Evolutionary conservation across 495 filamentous ascomycete species (phyloP), one percentile per base, ranked within the genome.

Genomic region (Penicillium dipodomyicola): DNA sequence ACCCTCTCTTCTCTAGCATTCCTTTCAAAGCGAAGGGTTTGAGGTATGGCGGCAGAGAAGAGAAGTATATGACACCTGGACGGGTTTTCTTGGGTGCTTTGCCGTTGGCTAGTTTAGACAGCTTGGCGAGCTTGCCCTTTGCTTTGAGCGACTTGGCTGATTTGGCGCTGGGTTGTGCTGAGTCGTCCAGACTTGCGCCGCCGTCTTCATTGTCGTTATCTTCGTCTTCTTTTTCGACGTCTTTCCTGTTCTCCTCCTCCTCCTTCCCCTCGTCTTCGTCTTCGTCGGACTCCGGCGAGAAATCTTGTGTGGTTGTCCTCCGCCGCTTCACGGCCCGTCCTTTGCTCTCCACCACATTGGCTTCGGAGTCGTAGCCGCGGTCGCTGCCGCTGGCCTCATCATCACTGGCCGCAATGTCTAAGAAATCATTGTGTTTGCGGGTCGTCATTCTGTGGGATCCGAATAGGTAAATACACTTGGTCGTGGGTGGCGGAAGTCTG

Each of bases 1-100:
- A 78, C 19, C 90, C 90, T 56, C 93, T 88, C 3, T 83, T 81
- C 45, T 89, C 82, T 32, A 98, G 81, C 14, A 96, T 82, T 8
- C 83, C 80, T 48, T 89, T 87, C 19, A 97, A 72, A 42, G 92
- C 91, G 43, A 78, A 76, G 15, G 95, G 95, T 65, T 94, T 96
- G 81, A 98, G 91, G 71, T 96, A 97, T 8, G 94, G 94, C 11
- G 95, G 94, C 22, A 96, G 81, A 42, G 92, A 88, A 4, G 91
- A 95, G 50, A 97, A 77, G 67, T 97, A 97, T 49, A 97, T 75
- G 4, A 96, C 86, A 37, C 92, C 92, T 0, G 87, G 87, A 61
- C 77, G 72, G 40, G 74, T 68, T 41, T 74, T 72, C 59, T 71
- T 70, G 17, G 58, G 52, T 10, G 39, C 23, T 48, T 60, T 33